Evolutionary conservation across 2,329 filamentous ascomycete genomes (phyloP).

Genomic region (Sporothrix mexicana): DNA sequence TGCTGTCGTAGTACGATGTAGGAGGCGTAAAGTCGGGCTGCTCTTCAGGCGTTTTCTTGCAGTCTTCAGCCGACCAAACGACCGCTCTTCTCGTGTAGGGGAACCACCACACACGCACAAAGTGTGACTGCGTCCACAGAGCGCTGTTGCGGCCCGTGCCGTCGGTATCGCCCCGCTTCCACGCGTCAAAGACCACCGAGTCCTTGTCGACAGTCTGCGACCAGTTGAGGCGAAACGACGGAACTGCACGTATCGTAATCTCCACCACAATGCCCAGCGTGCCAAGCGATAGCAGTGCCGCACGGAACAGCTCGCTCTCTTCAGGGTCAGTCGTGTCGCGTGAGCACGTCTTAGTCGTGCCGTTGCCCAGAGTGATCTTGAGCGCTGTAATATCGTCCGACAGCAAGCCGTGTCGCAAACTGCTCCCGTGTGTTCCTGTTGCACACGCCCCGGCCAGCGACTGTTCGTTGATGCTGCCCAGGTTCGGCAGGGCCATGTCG

Average conservation of each 20-base stretch:
- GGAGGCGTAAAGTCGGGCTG: slow-evolving; percentile 57
- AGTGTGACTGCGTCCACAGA: slow-evolving; percentile 86
- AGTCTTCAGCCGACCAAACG: slow-evolving; percentile 86
- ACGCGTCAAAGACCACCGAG: slow-evolving; percentile 65
- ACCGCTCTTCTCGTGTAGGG: slow-evolving; percentile 89
- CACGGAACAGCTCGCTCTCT: slow-evolving; percentile 77
- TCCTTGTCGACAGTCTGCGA: slow-evolving; percentile 78
- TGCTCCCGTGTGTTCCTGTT: slow-evolving; percentile 92
- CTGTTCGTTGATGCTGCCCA: slow-evolving; percentile 95
- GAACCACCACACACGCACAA: slow-evolving; percentile 96
- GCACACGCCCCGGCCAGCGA: slow-evolving; percentile 90
- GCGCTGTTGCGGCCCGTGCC: slow-evolving; percentile 66
- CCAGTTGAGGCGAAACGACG: slow-evolving; percentile 86
- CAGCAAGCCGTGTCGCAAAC: slow-evolving; percentile 79
- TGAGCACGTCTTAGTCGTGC: slow-evolving; percentile 62
- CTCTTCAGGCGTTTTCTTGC: slow-evolving; percentile 57
- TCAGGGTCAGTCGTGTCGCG: slow-evolving; percentile 74
- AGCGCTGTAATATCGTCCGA: slow-evolving; percentile 77
- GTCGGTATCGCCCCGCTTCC: slow-evolving; percentile 74
- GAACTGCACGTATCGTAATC: slow-evolving; percentile 81
- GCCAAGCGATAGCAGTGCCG: slow-evolving; percentile 84
- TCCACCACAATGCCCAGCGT: slow-evolving; percentile 90
- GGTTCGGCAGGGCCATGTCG: slow-evolving; percentile 85
- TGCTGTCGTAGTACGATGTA: slow-evolving; percentile 78
- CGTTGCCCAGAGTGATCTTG: slow-evolving; percentile 82